Percentiles rank a stretch among this genome's conserved stretches.
These are phyloP conservation scores for Xylaria hypoxylon DNA, from an alignment of 2,329 filamentous ascomycete species.

Conservation along the genomic window DNA sequence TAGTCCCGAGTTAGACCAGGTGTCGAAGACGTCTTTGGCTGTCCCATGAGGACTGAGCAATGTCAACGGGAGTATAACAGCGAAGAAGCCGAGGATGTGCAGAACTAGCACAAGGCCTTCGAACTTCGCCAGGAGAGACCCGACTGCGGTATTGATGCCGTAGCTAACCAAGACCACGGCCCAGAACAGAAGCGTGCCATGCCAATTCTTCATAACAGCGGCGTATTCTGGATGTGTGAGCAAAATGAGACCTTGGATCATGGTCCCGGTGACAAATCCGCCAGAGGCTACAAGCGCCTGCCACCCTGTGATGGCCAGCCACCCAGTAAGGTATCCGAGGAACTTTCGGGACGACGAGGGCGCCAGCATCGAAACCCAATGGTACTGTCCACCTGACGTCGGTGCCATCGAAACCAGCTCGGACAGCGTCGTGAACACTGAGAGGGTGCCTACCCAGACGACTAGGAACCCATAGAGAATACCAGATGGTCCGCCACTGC, in stretches of 20 bases:
- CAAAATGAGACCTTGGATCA: slow-evolving; percentile 42
- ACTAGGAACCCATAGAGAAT: slow-evolving; percentile 65
- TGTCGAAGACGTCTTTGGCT: slow-evolving; percentile 48
- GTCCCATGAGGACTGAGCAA: slow-evolving; percentile 47
- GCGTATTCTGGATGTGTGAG: slow-evolving; percentile 41
- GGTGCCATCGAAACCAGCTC: slow-evolving; percentile 59
- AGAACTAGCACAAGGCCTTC: slow-evolving; percentile 57
- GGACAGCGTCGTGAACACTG: slow-evolving; percentile 58
- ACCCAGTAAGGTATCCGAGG: slow-evolving; percentile 43
- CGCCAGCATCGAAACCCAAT: slow-evolving; percentile 47
- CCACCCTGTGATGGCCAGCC: slow-evolving; percentile 42
- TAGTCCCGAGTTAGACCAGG: slow-evolving; percentile 43
- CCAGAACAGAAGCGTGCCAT: slow-evolving; percentile 45
- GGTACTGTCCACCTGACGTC: slow-evolving; percentile 43
- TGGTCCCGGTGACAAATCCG: slow-evolving; percentile 37
- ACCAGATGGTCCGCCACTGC: slow-evolving; percentile 55
- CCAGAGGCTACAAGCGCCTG: slow-evolving; percentile 39
- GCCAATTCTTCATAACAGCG: slow-evolving; percentile 39
- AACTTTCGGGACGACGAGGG: slow-evolving; percentile 38
- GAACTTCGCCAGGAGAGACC: slow-evolving; percentile 52
- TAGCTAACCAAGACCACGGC: slow-evolving; percentile 57
- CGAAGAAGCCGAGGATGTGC: slow-evolving; percentile 61
- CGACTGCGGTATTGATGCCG: slow-evolving; percentile 52
- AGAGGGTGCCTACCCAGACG: slow-evolving; percentile 62
- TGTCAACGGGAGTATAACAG: slow-evolving; percentile 53